Evolutionary conservation across 768 basidiomycete species (phyloP).

Genomic region (Serendipita indica): DNA sequence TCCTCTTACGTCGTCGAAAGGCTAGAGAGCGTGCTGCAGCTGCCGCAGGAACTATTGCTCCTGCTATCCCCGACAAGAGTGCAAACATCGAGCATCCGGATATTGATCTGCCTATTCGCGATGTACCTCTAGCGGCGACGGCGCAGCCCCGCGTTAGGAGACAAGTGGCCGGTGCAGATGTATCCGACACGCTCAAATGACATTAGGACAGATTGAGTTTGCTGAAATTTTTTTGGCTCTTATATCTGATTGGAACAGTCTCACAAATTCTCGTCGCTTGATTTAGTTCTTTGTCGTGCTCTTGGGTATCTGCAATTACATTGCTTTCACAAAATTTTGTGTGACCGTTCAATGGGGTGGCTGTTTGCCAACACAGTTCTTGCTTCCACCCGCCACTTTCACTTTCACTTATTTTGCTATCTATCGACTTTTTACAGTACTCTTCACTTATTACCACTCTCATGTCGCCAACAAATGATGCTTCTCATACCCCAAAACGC

Average conservation of each 20-base stretch:
- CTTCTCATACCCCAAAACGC: neutral
- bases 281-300: neutral
- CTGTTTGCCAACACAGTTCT: neutral
- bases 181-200: conserved; percentile 1
- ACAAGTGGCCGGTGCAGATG: conserved; percentile 1
- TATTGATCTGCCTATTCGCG: neutral
- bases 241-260: neutral
- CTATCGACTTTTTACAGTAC: neutral
- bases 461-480: neutral
- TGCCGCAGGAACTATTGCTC: conserved; percentile 32
- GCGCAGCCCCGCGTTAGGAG: neutral
- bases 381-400: neutral
- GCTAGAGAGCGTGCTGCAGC: conserved; percentile 54
- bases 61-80: neutral
- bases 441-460: neutral
- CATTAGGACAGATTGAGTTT: neutral
- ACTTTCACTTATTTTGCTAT: neutral
- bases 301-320: neutral
- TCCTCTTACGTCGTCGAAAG: conserved; percentile 50
- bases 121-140: neutral
- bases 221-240: neutral
- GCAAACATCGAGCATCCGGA: conserved; percentile 7
- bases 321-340: neutral
- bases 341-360: neutral
- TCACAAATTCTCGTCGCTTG: neutral